Base-by-base conservation (phyloP, 1,139 yeast species). In the Blastobotrys petasosporus region DNA sequence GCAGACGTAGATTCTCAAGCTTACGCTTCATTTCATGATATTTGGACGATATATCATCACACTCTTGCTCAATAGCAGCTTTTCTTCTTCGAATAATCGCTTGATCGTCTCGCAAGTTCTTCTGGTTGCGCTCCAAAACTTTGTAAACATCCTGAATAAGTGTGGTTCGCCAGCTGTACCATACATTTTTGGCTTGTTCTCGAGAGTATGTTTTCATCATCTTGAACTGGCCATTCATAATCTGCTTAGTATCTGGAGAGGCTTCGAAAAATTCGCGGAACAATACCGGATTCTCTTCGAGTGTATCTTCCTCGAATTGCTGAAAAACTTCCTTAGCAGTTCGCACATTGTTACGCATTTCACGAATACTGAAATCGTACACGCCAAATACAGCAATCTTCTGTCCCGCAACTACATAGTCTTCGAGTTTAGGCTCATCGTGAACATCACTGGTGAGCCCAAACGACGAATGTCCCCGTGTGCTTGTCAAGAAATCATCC, bases 101-200 rank as follows among this genome's bases (percentile, higher is more conserved):
- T 10, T 45, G 42, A 37, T 60, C 66, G n/a, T 51, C 49, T 17
- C 52, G 47, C 10, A 63, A 46, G 32, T 49, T 39, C 9, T 45
- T 41, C 13, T 50, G 31, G 37, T 63, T 70, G 34, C 59, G 61
- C 29, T 64, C 60, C 34, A 76, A 59, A 41, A 70, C 75, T 23
- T 60, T 60, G 33, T 70, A 54, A 17, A 77, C 63, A 42, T 75
- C 76, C 31, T 64, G 60, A 2, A 74, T 62, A 36, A 77, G 61
- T 49, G 74, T 74, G 13, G 45, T 30, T 51, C 82, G 62, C 84
- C 84, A 79, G 35, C 68, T 72, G 54, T 76, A 77, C 83, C 83
- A 79, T 1, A 74, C 73, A 17, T 69, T 70, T 47, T 68, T 71
- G 2, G 82, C 76, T 55, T 74, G 74, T 35, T 67, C 69, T 31